A percentile compares a stretch with the other conserved stretches of the same genome.
These are phyloP conservation scores for Fusarium phyllophilum DNA, from an alignment of 2,329 filamentous ascomycete genomes.

Conservation along the genomic window DNA sequence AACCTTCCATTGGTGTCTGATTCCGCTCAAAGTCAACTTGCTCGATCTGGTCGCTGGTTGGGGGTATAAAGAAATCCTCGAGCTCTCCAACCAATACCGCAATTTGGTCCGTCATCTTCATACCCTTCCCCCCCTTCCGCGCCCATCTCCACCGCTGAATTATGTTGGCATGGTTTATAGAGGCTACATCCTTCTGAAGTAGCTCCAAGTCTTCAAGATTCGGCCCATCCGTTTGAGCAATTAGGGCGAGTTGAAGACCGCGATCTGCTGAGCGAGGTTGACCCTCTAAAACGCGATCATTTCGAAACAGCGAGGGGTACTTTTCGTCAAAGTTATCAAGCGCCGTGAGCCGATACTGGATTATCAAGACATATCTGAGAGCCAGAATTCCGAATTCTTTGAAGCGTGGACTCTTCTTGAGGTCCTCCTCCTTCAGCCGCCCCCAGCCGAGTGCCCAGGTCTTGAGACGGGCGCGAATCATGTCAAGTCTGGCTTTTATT, in stretches of 20 bases:
- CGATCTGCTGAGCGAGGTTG: neutral
- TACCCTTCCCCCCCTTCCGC: neutral
- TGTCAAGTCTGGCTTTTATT: neutral
- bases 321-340: neutral
- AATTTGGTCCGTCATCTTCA: neutral
- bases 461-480: neutral
- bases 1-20: too few relatives aligned
- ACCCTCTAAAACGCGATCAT: neutral
- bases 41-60: neutral
- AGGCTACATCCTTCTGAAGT: fast-evolving
- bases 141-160: neutral
- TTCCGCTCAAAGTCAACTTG: neutral
- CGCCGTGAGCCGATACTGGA: neutral
- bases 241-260: neutral
- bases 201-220: fast-evolving
- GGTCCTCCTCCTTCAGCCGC: neutral
- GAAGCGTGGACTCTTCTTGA: neutral
- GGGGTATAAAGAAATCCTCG: neutral
- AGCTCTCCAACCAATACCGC: neutral
- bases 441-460: neutral
- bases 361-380: neutral
- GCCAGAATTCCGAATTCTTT: neutral
- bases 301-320: neutral
- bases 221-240: neutral
- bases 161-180: neutral